Percentiles rank a stretch among this genome's conserved stretches.
These are phyloP conservation scores for Globisporangium acanthophoron DNA, from an alignment of 352 stramenopile species.

Conservation along the genomic window DNA sequence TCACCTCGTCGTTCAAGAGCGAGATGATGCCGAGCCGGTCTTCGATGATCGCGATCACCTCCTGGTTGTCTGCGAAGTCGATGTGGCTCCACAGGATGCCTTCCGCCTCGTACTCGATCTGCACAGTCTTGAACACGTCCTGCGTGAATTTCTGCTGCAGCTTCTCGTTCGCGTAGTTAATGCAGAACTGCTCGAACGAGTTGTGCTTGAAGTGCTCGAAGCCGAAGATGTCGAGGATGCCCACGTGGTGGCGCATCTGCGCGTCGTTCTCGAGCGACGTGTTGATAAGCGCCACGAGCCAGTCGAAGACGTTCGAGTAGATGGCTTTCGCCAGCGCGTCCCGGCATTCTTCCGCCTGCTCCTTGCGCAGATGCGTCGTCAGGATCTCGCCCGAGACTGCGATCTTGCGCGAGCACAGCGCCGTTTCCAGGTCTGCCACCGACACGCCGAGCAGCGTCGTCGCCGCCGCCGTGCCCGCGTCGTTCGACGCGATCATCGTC, in stretches of 20 bases:
- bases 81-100: constrained; percentile 90
- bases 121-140: constrained; percentile 88
- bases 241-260: constrained; percentile 86
- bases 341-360: constrained; percentile 72
- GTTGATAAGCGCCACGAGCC: constrained; percentile 92
- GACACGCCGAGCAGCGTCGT: constrained; percentile 88
- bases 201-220: constrained; percentile 98
- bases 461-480: constrained; percentile 39
- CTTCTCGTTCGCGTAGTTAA: constrained; percentile 84
- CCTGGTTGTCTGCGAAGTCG: constrained; percentile 88
- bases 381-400: constrained; percentile 67
- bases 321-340: constrained; percentile 93
- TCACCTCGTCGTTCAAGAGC: constrained; percentile 88
- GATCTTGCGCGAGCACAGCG: constrained; percentile 91
- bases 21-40: constrained; percentile 87
- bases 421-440: constrained; percentile 85
- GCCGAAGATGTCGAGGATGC: constrained; percentile 98
- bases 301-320: constrained; percentile 92
- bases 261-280: constrained; percentile 69
- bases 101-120: constrained; percentile 96
- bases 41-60: constrained; percentile 85
- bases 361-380: constrained; percentile 52
- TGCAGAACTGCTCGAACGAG: constrained; percentile 84
- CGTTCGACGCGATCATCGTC: constrained; percentile 48
- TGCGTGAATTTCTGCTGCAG: constrained; percentile 87